Conservation (phyloP, 345 rosid genomes). For the Gossypium ekmanianum region DNA sequence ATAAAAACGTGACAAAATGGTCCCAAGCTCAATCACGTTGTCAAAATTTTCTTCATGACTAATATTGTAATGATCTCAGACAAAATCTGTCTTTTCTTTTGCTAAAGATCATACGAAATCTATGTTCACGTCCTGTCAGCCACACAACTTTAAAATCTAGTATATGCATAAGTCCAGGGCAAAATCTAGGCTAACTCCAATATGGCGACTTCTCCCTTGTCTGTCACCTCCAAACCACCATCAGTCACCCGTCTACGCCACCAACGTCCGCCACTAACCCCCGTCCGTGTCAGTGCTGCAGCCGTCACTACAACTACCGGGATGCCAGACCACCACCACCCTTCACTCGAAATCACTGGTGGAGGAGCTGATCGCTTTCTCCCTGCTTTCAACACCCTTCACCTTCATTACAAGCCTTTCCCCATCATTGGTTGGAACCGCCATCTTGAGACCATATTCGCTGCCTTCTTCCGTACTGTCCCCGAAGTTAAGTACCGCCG, state of each 20-base stretch:
- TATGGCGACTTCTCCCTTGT: slow-evolving; percentile 33
- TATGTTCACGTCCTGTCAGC: too few relatives aligned
- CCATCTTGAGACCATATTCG: slow-evolving; percentile 45
- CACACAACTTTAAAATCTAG: too few relatives aligned
- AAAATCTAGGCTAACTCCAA: background rate
- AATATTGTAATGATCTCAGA: too few relatives aligned
- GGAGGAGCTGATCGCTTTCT: slow-evolving; percentile 57
- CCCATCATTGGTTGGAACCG: slow-evolving; percentile 46
- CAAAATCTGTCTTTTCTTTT: too few relatives aligned
- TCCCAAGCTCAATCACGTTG: too few relatives aligned
- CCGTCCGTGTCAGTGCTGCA: slow-evolving; percentile 25
- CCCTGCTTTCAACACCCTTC: slow-evolving; percentile 47
- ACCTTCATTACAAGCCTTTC: slow-evolving; percentile 49
- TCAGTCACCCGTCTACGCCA: slow-evolving; percentile 18
- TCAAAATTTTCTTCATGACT: too few relatives aligned
- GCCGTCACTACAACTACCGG: slow-evolving; percentile 21
- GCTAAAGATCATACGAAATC: too few relatives aligned
- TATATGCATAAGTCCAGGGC: too few relatives aligned
- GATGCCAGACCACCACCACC: slow-evolving; percentile 39
- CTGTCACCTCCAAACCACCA: slow-evolving; percentile 17
- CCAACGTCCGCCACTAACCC: slow-evolving; percentile 26
- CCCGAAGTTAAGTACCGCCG: slow-evolving; percentile 42
- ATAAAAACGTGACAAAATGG: too few relatives aligned
- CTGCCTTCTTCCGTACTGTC: slow-evolving; percentile 40
- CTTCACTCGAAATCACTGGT: slow-evolving; percentile 70